Conservation (phyloP, 2,329 filamentous ascomycete genomes). For the Fusarium temperatum region DNA sequence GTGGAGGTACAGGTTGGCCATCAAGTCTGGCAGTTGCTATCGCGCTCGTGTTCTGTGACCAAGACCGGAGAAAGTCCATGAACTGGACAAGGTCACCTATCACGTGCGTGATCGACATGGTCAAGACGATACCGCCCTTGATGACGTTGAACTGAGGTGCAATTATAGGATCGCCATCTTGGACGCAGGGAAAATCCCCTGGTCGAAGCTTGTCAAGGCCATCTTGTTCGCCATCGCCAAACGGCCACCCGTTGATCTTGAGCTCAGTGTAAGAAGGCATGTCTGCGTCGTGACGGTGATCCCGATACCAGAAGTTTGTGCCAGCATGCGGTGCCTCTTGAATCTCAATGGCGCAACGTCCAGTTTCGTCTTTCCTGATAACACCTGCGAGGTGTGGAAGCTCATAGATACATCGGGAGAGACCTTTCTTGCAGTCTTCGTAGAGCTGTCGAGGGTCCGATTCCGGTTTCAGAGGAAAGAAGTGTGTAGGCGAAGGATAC, state of each 20-base stretch:
- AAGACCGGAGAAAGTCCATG: conserved; percentile 3
- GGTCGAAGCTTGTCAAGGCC: conserved; percentile 6
- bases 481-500: conserved; percentile 9
- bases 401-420: conserved; percentile 3
- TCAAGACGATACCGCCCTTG: conserved; percentile 1
- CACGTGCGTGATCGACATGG: conserved; percentile 9
- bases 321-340: not conserved
- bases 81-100: conserved; percentile 11
- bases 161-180: conserved; percentile 6
- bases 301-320: not conserved
- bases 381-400: conserved; percentile 6
- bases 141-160: conserved; percentile 9
- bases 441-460: conserved; percentile 5
- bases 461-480: not conserved
- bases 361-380: conserved; percentile 5
- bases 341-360: conserved; percentile 3
- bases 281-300: not conserved
- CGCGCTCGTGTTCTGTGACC: not conserved
- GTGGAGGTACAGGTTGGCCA: not conserved
- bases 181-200: not conserved
- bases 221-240: conserved; percentile 3
- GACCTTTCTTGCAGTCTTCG: conserved; percentile 7
- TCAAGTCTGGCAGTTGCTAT: not conserved
- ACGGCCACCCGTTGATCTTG: not conserved
- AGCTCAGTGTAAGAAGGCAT: conserved; percentile 4